Evolutionary conservation across 345 rosid genomes (phyloP).

Genomic region (Eucalyptus curtisii): DNA sequence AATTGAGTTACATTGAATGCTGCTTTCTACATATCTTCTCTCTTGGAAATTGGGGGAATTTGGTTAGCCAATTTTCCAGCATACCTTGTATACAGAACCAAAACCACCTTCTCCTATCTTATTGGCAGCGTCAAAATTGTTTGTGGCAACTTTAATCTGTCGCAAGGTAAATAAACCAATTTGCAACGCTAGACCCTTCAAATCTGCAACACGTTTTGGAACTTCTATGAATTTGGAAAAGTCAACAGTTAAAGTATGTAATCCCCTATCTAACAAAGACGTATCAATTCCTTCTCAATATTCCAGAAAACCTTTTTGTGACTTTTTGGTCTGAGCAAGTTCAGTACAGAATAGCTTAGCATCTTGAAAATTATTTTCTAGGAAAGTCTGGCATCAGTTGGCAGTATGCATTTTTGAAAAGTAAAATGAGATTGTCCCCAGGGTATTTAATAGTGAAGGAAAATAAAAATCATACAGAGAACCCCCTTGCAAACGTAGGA

Average conservation of each 20-base stretch:
- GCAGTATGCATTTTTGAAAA: background rate
- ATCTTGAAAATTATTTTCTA: background rate
- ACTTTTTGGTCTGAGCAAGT: background rate
- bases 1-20: background rate
- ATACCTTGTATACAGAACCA: constrained; percentile 9
- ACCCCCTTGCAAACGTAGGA: background rate
- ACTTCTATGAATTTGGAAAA: background rate
- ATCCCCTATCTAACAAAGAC: background rate
- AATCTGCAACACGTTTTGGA: background rate
- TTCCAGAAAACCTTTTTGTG: background rate
- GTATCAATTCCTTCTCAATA: background rate
- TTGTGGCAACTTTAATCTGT: constrained; percentile 7
- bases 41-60: background rate
- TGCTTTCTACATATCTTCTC: background rate
- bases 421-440: background rate
- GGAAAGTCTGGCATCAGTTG: background rate
- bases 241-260: background rate
- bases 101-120: constrained; percentile 19
- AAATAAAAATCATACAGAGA: background rate
- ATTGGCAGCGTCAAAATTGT: background rate
- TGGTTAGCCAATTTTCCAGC: background rate
- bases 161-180: constrained; percentile 7
- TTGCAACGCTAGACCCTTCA: background rate
- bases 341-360: background rate
- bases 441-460: background rate